Conservation (phyloP, 2,329 filamentous ascomycete species). For the Chrysoporthe deuterocubensis region DNA sequence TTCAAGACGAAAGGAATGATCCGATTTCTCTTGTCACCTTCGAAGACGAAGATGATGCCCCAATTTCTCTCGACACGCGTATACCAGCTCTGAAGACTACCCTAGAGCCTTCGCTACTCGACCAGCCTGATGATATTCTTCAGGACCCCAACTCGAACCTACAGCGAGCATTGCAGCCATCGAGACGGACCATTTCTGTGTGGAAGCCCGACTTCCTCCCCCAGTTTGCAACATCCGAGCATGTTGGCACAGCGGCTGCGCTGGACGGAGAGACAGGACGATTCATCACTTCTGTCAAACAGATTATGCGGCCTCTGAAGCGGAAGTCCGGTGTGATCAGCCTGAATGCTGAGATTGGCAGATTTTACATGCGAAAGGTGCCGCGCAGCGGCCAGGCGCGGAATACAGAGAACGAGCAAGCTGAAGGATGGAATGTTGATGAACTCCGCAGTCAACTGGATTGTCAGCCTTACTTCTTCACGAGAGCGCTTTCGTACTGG, state of each 20-base stretch:
- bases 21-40: no score
- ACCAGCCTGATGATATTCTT: conserved; percentile 11
- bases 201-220: not conserved
- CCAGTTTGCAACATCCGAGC: not conserved
- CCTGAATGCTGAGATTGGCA: conserved; percentile 37
- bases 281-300: not conserved
- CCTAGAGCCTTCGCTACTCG: conserved; percentile 3
- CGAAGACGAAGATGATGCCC: not conserved
- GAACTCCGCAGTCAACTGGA: conserved; percentile 30
- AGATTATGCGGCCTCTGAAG: conserved; percentile 17
- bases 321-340: conserved; percentile 27
- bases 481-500: conserved; percentile 36
- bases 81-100: not conserved
- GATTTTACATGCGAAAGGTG: conserved; percentile 34
- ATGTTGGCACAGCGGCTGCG: not conserved
- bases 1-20: not conserved
- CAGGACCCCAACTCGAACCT: conserved; percentile 8
- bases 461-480: conserved; percentile 34
- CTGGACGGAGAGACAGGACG: conserved; percentile 1
- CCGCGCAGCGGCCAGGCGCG: conserved; percentile 31
- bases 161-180: conserved; percentile 11
- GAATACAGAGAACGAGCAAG: conserved; percentile 30
- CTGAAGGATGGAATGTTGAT: conserved; percentile 33
- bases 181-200: not conserved
- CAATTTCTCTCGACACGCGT: not conserved